Evolutionary conservation across 106 monocot species (phyloP), one percentile per base, ranked within the genome.

Genomic region (Apostasia ramifera): DNA sequence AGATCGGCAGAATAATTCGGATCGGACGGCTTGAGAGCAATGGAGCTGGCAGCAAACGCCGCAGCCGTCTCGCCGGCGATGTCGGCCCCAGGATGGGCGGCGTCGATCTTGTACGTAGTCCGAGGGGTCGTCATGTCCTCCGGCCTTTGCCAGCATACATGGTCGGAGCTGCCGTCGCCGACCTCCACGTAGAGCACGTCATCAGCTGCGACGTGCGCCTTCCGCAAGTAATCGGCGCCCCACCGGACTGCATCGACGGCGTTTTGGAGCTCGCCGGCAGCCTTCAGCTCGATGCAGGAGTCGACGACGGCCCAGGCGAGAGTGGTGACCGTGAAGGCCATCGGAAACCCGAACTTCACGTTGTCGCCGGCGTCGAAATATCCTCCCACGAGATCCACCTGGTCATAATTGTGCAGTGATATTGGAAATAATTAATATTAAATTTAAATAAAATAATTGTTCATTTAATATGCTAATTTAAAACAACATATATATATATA

Each of bases 21-120:
- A 70, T 73, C 66, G 48, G 60, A 61, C 40, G 70, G 54, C 43
- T 55, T 55, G 55, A 82, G 78, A 2, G 57, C 78, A 5, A 82
- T 11, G 3, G 82, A 78, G 2, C 78, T 78, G 1, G 82, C 78
- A 0, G 82, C 82, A 73, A 82, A 74, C 1, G 82, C 82, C 1
- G 82, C 82, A 13, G 82, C 78, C 0, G 82, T 74, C 66, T 78
- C 82, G 4, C 69, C 78, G 2, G 82, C 78, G 38, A 78, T 59
- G 42, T 82, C 82, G 37, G 82, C 78, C 6, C 82, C 82, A 8
- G 82, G 82, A 3, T 70, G 63, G 40, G 70, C 64, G 13, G 73
- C 53, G 43, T 74, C 73, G 46, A 74, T 74, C 9, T 66, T 74
- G 55, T 66, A 74, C 11, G 73, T 66, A 41, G 53, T 52, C 1